Evolutionary conservation across 2,329 filamentous ascomycete genomes (phyloP).

Genomic region (Fusarium tanahbumbuense): DNA sequence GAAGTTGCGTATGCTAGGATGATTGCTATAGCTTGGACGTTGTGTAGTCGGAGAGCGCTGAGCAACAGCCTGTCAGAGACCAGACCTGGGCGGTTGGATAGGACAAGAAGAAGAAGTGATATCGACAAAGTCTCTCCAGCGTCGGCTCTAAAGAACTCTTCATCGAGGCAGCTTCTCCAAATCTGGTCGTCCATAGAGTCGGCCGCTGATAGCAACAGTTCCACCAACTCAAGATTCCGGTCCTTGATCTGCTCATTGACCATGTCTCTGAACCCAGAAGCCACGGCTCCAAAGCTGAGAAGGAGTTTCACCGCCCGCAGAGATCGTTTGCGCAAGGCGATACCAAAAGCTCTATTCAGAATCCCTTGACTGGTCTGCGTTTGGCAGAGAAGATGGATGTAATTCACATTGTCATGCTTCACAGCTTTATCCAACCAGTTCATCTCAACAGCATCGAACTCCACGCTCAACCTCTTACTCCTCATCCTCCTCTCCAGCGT

Average conservation of each 20-base stretch:
- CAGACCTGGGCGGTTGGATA: neutral
- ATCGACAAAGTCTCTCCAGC: neutral
- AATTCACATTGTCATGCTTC: conserved; percentile 4
- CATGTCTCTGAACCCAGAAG: neutral
- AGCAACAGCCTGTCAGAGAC: neutral
- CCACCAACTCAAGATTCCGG: neutral
- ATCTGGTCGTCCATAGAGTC: neutral
- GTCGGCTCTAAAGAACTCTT: neutral
- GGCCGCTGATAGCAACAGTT: conserved; percentile 10
- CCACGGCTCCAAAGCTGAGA: conserved; percentile 17
- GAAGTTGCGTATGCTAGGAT: conserved; percentile 10
- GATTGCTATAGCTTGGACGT: conserved; percentile 1
- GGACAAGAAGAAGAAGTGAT: neutral
- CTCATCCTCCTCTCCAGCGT: conserved; percentile 30
- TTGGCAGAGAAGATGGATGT: conserved; percentile 25
- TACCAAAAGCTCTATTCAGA: conserved; percentile 10
- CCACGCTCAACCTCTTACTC: neutral
- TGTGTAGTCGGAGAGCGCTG: neutral
- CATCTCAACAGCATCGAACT: neutral
- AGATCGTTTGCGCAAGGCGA: conserved; percentile 10
- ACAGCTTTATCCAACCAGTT: conserved; percentile 10
- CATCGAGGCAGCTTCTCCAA: conserved; percentile 8
- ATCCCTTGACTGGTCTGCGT: neutral
- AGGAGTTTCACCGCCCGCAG: neutral
- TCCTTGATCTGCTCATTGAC: neutral